phyloP scores from a whole-genome alignment of 2,329 filamentous ascomycete genomes.

The Aspergillus sojae region DNA sequence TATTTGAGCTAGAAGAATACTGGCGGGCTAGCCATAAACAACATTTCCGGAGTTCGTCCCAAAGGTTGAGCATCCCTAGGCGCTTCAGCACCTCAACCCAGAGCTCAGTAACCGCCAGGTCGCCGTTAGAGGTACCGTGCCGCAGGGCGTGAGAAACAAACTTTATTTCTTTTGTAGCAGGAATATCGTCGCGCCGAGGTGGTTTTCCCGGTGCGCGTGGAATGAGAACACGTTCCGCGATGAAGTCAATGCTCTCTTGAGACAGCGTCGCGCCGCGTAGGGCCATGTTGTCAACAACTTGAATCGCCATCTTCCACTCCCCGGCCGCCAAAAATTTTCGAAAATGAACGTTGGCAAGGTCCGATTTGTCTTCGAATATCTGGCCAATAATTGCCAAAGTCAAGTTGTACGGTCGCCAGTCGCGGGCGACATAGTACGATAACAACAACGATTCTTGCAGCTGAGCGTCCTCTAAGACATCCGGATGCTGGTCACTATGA shows the following conservation, averaged over 20 bases:
- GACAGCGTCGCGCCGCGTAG: slow-evolving; percentile 46
- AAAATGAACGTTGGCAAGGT: slow-evolving; percentile 43
- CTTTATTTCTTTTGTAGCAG: slow-evolving; percentile 41
- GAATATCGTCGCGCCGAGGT: slow-evolving; percentile 29
- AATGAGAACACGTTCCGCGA: slow-evolving; percentile 42
- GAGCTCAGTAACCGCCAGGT: slow-evolving; percentile 42
- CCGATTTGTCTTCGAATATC: slow-evolving; percentile 31
- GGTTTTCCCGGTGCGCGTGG: slow-evolving; percentile 30
- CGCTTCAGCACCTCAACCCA: slow-evolving; percentile 65
- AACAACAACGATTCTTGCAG: slow-evolving; percentile 59
- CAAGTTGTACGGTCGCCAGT: slow-evolving; percentile 57
- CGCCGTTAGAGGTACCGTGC: slow-evolving; percentile 49
- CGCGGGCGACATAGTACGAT: slow-evolving; percentile 53
- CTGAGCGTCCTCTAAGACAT: slow-evolving; percentile 59
- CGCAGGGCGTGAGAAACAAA: slow-evolving; percentile 54
- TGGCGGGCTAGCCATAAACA: slow-evolving; percentile 54
- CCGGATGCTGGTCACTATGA: slow-evolving; percentile 66
- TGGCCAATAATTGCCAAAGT: slow-evolving; percentile 58
- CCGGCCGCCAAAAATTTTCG: slow-evolving; percentile 40
- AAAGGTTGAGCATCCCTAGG: slow-evolving; percentile 59
- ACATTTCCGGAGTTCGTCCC: slow-evolving; percentile 55
- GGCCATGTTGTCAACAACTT: slow-evolving; percentile 54
- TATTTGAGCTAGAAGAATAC: slow-evolving; percentile 33
- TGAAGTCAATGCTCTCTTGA: slow-evolving; percentile 45
- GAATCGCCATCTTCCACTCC: slow-evolving; percentile 33